Base-by-base conservation (phyloP, 495 filamentous ascomycete species). In the Xylaria palmicola region DNA sequence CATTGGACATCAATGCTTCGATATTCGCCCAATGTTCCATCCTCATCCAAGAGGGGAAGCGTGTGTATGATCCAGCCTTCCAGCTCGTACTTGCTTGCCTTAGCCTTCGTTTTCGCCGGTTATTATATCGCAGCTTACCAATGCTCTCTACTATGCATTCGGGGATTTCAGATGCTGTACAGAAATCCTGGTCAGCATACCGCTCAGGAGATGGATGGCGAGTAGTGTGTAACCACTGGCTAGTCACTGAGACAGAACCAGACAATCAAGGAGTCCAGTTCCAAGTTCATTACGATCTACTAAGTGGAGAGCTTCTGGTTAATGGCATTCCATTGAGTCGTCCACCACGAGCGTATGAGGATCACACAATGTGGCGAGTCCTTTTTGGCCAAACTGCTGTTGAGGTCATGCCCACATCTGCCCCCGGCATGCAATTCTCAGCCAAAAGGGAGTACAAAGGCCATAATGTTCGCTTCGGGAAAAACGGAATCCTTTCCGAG, bases 251-350 rank as follows among this genome's bases (percentile, higher is more conserved):
- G 29, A 68, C 62, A 41, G 59, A 44, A 15, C 57, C 7, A 17
- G 47, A 22, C 15, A n/a, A 15, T 13, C 58, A 39, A 26, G 22
- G 50, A 3, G 43, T 32, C 6, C 7, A 37, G 2, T 52, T 73
- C 6, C 15, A 20, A 1, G 74, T 87, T 3, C 75, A 81, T 22
- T 84, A 75, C 63, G 85, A 87, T 63, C 39, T 86, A 4, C 65
- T 88, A 19, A 81, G 74, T 1, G 84, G 84, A 0, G 71, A 78
- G 32, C 74, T 89, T 2, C 77, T 88, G 20, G 75, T 88, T 13
- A 75, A 87, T 58, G 83, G 83, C 1, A 62, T 67, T 1, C 85
- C 83, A 0, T 60, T 87, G 10, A 68, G 74, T 12, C 75, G 79
- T 20, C 74, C 86, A 0, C 85, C 85, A 0, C 13, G 24, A 4